Base-by-base conservation (phyloP, 305 asterid genomes). In the Caryopteris hybrid region DNA sequence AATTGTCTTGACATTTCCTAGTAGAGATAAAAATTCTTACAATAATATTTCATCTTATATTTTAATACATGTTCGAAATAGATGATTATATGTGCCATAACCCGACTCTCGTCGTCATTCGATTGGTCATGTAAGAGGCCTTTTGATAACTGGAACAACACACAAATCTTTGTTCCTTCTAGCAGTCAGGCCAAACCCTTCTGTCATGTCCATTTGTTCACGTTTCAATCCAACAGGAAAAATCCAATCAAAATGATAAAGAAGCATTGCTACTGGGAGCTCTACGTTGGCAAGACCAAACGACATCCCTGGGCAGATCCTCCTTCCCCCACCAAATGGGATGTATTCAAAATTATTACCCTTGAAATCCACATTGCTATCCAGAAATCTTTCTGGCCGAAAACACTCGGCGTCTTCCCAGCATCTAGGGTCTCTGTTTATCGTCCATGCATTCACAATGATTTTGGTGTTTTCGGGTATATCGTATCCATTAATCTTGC, bases 241-340 rank as follows among this genome's bases (percentile, higher is more conserved):
- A 5, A 20, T 57, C 80, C 80, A 74, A n/a, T 70, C 69, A 29
- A 74, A 78, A 43, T 74, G 75, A 27, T 45, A 78, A 0, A 79
- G 69, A 39, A 64, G 39, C 70, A 45, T 46, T 1, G 78, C 76
- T 0, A 79, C 65, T 8, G 67, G 76, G 7, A 60, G 55, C 55
- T 75, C 84, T 4, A 79, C 58, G 6, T 36, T 79, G 20, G 80
- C 80, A 1, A 79, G 17, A 0, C 78, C 80, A 27, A 74, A 74
- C 0, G 73, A 5, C 9, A 79, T 71, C 2, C 83, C 75, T 0
- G 77, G 80, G 63, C 83, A 79, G 1, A 71, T 68, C 43, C 83
- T 72, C 45, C 79, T 73, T 16, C 84, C 81, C 0, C 73, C 77
- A 0, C 81, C 81, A 12, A 76, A 76, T 0, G 84, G 78, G 34